phyloP scores from a whole-genome alignment of 2,329 filamentous ascomycete genomes.

The Cytospora chrysosperma region DNA sequence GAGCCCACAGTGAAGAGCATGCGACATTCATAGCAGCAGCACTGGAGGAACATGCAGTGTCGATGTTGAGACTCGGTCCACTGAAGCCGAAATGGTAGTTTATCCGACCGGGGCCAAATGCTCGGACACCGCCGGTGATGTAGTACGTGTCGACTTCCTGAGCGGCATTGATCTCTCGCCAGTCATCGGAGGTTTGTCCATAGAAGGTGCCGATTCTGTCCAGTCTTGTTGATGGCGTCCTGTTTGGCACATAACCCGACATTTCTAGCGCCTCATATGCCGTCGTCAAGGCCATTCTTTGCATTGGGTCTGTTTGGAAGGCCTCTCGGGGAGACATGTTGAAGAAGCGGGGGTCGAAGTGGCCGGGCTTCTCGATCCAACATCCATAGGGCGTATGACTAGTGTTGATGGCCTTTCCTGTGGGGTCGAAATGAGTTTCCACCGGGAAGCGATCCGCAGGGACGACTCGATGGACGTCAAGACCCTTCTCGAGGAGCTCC shows the following conservation, averaged over 20 bases:
- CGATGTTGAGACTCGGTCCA: conserved; percentile 69
- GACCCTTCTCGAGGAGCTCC: conserved; percentile 71
- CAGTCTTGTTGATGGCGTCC: conserved; percentile 67
- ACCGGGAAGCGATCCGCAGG: conserved; percentile 73
- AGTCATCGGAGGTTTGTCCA: conserved; percentile 74
- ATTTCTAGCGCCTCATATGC: conserved; percentile 82
- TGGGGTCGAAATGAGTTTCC: conserved; percentile 67
- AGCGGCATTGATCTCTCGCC: conserved; percentile 70
- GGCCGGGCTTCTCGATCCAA: conserved; percentile 70
- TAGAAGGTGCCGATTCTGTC: conserved; percentile 70
- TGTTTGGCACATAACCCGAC: conserved; percentile 73
- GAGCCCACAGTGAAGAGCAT: conserved; percentile 71
- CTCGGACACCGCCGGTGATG: conserved; percentile 44
- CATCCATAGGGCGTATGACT: conserved; percentile 75
- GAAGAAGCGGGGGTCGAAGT: conserved; percentile 83
- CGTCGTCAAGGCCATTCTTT: conserved; percentile 71
- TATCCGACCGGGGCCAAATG: conserved; percentile 56
- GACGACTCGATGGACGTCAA: conserved; percentile 69
- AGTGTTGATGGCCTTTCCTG: conserved; percentile 72
- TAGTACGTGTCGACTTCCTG: conserved; percentile 65
- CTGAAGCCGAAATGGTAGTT: conserved; percentile 77
- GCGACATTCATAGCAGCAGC: conserved; percentile 69
- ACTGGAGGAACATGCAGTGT: conserved; percentile 78
- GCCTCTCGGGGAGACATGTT: conserved; percentile 84
- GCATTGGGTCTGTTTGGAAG: conserved; percentile 77